These are phyloP conservation scores for Sphaerostilbella broomeana DNA, from an alignment of 2,329 filamentous ascomycete species.

Conservation along the genomic window DNA sequence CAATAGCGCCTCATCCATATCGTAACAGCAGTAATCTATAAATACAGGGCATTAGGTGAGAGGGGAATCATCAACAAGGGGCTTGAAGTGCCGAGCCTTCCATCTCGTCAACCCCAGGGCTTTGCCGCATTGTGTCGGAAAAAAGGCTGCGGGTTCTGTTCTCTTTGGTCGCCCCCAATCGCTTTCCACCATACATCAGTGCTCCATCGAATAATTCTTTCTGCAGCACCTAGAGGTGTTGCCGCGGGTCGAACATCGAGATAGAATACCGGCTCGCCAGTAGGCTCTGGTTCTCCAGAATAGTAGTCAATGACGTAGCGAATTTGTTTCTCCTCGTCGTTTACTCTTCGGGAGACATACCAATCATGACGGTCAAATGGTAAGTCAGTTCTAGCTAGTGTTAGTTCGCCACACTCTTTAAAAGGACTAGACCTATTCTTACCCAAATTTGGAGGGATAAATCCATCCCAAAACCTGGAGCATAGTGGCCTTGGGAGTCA, in stretches of 20 bases:
- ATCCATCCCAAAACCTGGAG: slow-evolving; percentile 71
- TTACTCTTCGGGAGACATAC: slow-evolving; percentile 72
- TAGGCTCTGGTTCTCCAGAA: slow-evolving; percentile 63
- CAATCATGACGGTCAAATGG: slow-evolving; percentile 98
- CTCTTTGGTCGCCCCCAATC: slow-evolving; percentile 61
- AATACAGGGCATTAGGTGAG: slow-evolving; percentile 21
- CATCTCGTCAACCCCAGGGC: slow-evolving; percentile 13
- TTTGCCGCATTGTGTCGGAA: slow-evolving; percentile 23
- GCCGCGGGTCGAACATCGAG: slow-evolving; percentile 89
- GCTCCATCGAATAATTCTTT: slow-evolving; percentile 81
- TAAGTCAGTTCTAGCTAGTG: slow-evolving; percentile 56
- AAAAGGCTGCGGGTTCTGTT: slow-evolving; percentile 34
- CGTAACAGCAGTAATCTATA: slow-evolving; percentile 21
- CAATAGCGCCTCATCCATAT: slow-evolving; percentile 9
- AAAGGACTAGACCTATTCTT: slow-evolving; percentile 26
- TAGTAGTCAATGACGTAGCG: slow-evolving; percentile 98
- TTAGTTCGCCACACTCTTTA: slow-evolving; percentile 16
- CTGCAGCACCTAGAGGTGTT: slow-evolving; percentile 70
- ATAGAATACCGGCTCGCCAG: slow-evolving; percentile 89
- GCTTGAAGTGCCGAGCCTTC: neutral
- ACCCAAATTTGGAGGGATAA: slow-evolving; percentile 75
- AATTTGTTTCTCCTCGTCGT: slow-evolving; percentile 66
- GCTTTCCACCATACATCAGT: slow-evolving; percentile 93
- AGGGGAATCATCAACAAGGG: slow-evolving; percentile 13
- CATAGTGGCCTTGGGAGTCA: slow-evolving; percentile 87